A percentile compares a stretch with the other conserved stretches of the same genome.
phyloP scores from a whole-genome alignment of 495 filamentous ascomycete genomes.

The Physcia stellaris region DNA sequence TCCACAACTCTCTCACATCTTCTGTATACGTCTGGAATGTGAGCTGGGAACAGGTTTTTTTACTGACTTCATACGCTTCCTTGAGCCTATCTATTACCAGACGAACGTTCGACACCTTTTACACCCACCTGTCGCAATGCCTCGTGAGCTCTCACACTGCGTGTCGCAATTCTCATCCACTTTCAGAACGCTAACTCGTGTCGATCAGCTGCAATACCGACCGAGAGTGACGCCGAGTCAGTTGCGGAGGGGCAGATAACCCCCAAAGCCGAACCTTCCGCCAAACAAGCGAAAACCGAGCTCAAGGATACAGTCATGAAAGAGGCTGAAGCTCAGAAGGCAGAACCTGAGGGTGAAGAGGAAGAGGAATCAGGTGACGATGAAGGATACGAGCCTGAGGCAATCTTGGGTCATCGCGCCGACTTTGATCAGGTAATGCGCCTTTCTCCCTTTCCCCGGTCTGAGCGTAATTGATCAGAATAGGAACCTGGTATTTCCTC shows the following conservation, averaged over 20 bases:
- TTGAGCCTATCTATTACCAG: no score
- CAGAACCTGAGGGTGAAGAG: conserved; percentile 6
- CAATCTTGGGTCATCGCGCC: conserved; percentile 33
- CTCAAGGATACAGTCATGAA: conserved; percentile 8
- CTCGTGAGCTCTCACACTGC: neutral
- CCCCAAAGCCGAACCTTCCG: conserved; percentile 15
- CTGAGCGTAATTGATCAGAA: conserved; percentile 20
- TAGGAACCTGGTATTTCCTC: no score
- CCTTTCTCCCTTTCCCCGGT: conserved; percentile 9
- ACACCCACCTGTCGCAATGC: conserved; percentile 1
- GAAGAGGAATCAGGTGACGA: conserved; percentile 20
- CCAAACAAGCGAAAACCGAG: conserved; percentile 21
- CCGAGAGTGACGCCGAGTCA: conserved; percentile 33
- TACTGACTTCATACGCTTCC: no score
- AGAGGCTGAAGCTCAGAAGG: conserved; percentile 4
- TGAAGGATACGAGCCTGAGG: conserved; percentile 43
- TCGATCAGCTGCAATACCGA: conserved; percentile 25
- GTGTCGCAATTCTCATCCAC: no score
- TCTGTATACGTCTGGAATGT: no score
- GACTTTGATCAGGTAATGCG: conserved; percentile 15
- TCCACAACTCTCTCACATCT: no score
- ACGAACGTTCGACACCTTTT: no score
- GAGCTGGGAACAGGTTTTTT: no score
- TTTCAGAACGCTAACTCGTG: no score
- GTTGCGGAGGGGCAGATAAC: conserved; percentile 24